Conservation (phyloP, 768 basidiomycete species). For the Mycena venus region DNA sequence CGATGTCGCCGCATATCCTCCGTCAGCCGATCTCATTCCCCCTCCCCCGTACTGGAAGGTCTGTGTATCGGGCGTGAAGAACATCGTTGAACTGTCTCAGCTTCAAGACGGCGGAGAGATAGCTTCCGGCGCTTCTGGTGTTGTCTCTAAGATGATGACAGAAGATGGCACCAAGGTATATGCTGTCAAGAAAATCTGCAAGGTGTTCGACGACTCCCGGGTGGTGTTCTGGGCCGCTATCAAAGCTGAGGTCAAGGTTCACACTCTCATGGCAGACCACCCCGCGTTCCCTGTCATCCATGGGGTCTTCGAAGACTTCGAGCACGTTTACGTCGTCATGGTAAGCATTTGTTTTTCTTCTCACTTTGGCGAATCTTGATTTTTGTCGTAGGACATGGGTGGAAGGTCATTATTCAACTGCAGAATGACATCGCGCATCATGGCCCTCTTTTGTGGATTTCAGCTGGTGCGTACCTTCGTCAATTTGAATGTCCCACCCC, state of each 20-base stretch:
- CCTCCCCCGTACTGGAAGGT: too few relatives aligned
- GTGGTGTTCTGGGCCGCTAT: background rate
- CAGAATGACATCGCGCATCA: too few relatives aligned
- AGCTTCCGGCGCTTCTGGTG: background rate
- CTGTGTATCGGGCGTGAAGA: background rate
- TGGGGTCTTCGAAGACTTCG: background rate
- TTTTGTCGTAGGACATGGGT: background rate
- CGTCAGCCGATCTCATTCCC: too few relatives aligned
- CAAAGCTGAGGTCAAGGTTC: background rate
- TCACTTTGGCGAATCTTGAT: background rate
- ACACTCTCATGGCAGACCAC: background rate
- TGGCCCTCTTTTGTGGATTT: background rate
- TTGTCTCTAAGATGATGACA: background rate
- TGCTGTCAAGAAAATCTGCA: background rate
- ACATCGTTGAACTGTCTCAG: background rate
- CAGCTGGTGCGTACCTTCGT: constrained; percentile 9
- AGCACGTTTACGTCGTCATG: background rate
- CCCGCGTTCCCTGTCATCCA: constrained; percentile 5
- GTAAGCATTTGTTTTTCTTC: background rate
- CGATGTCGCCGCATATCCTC: too few relatives aligned
- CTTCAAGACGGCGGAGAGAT: background rate
- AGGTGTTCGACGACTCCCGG: background rate
- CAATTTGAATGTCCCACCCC: background rate
- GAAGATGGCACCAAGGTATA: background rate
- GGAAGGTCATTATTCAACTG: background rate